These are phyloP conservation scores for Lactarius evosmus DNA, from an alignment of 768 basidiomycete genomes.

Conservation along the genomic window DNA sequence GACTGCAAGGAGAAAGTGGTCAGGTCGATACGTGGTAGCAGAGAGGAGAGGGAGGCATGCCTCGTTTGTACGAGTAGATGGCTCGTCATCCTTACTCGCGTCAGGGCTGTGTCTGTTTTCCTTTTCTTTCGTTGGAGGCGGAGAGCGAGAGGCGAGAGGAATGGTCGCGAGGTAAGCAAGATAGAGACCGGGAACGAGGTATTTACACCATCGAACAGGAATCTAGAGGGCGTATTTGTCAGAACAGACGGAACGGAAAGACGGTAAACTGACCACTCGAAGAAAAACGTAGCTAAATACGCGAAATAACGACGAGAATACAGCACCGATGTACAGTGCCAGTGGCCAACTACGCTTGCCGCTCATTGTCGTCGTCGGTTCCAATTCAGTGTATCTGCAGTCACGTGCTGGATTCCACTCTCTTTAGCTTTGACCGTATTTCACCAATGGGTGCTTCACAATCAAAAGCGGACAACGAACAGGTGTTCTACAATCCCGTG, in stretches of 20 bases:
- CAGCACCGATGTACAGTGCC: slow-evolving; percentile 28
- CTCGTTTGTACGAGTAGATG: background rate
- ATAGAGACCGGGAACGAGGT: slow-evolving; percentile 31
- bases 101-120: background rate
- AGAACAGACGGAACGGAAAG: background rate
- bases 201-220: slow-evolving; percentile 32
- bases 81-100: slow-evolving; percentile 2
- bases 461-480: slow-evolving; percentile 59
- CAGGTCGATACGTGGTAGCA: slow-evolving; percentile 30
- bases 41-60: slow-evolving; percentile 37
- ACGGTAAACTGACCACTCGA: slow-evolving; percentile 41
- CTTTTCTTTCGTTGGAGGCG: background rate
- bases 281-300: slow-evolving; percentile 48
- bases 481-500: slow-evolving; percentile 45
- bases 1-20: slow-evolving; percentile 4
- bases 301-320: slow-evolving; percentile 42
- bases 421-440: background rate
- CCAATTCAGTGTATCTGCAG: background rate
- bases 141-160: slow-evolving; percentile 10
- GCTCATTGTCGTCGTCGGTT: no score
- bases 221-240: background rate
- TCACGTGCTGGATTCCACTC: slow-evolving; percentile 11
- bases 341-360: background rate
- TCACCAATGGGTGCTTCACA: slow-evolving; percentile 61
- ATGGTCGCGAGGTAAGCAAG: slow-evolving; percentile 25